Evolutionary conservation across 139 green algal genomes (phyloP), one percentile per base, ranked within the genome.

Genomic region (Pycnococcus provasolii): DNA sequence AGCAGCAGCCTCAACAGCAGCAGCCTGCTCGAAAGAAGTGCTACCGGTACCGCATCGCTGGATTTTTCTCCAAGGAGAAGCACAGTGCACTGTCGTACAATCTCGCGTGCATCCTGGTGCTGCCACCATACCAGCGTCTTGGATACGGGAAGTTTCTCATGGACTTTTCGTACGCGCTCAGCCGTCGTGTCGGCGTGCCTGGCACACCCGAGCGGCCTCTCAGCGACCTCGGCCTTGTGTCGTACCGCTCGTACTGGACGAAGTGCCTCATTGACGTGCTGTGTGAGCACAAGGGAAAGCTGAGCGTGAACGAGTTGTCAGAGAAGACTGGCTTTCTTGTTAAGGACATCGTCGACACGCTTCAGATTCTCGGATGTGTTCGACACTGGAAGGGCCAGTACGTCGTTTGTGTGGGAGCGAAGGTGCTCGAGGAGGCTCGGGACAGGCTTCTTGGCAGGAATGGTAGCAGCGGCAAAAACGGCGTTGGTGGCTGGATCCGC

Each of bases 361-460:
- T 81, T 43, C 75, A 75, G 76, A 3, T 5, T 4, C 47, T 73
- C 11, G 53, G 64, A 42, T 51, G 62, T 46, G 59, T 79, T 44
- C 66, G 59, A 73, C 85, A 87, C 63, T 86, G 77, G 80, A 88
- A 88, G 73, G 84, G 83, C 7, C 79, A 88, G 69, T 80, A 91
- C 66, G 80, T 89, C 54, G 80, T 91, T 44, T 85, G 69, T 58
- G 82, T 74, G 37, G 75, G 75, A 13, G 73, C 73, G 1, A 70
- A 77, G 47, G 50, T 86, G 41, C 69, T 89, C 26, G 81, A 86
- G 11, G 80, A 86, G 57, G 26, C 26, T 26, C 26, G 26, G 26
- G 26, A 26, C 26, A 26, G 26, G 26, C 26, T 26, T 26, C 26
- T 26, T 26, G 26, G 26, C 26, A 26, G 26, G 26, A 26, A 26